phyloP scores from a whole-genome alignment of 1,284 basidiomycete species.

The Microbotryomycetes sp. region DNA sequence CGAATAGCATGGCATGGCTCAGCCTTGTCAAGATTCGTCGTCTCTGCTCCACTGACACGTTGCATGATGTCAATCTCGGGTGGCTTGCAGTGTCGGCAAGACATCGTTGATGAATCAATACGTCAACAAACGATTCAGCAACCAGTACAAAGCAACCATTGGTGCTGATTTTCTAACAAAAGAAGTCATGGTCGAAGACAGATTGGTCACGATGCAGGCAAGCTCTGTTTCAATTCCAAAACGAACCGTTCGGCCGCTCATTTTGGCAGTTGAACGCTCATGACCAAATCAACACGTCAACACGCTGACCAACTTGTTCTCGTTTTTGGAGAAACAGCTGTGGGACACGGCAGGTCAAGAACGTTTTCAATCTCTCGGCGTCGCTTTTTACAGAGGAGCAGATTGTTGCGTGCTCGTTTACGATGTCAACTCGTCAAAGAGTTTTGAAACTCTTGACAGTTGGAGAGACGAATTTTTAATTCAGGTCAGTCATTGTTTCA shows the following conservation, averaged over 20 bases:
- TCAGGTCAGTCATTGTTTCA: conserved; percentile 45
- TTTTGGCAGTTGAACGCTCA: too few relatives aligned
- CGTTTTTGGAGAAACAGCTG: conserved; percentile 54
- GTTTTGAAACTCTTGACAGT: conserved; percentile 94
- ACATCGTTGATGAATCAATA: conserved; percentile 99
- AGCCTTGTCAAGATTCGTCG: conserved; percentile 33
- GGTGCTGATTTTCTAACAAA: conserved; percentile 67
- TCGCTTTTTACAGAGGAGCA: conserved; percentile 97
- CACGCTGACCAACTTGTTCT: conserved; percentile 6
- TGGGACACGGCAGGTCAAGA: conserved; percentile 99
- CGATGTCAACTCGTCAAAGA: conserved; percentile 97
- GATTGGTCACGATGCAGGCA: conserved; percentile 97
- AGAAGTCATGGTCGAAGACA: conserved; percentile 97
- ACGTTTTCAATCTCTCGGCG: conserved; percentile 96
- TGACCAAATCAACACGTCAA: too few relatives aligned
- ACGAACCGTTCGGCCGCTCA: too few relatives aligned
- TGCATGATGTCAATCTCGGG: not conserved
- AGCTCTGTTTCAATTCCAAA: too few relatives aligned
- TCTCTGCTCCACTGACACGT: conserved; percentile 1
- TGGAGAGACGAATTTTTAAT: conserved; percentile 98
- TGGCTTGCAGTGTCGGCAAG: conserved; percentile 80
- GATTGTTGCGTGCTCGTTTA: conserved; percentile 99
- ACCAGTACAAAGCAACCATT: conserved; percentile 94
- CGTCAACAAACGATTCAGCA: conserved; percentile 99
- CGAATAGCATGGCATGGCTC: too few relatives aligned